Conservation (phyloP, 2,329 filamentous ascomycete species). For the Diaporthe citriasiana region DNA sequence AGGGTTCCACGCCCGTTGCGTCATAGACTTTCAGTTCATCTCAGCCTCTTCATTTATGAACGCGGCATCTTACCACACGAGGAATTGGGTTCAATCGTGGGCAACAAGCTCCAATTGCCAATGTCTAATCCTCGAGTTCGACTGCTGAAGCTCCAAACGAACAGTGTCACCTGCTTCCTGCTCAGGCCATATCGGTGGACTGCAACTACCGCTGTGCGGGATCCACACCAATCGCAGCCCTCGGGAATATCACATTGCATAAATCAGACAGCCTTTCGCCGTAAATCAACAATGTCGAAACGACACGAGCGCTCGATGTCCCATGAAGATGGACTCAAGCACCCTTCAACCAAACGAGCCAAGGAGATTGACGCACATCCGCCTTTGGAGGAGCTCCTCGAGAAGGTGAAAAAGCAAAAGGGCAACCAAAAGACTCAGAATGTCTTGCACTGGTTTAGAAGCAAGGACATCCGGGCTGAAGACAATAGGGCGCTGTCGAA, state of each 20-base stretch:
- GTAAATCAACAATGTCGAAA: slow-evolving; percentile 34
- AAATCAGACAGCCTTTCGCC: not conserved
- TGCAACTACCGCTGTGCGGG: no score
- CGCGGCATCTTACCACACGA: not conserved
- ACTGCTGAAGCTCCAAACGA: not conserved
- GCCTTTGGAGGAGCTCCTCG: slow-evolving; percentile 42
- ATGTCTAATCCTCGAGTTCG: not conserved
- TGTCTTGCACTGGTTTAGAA: slow-evolving; percentile 48
- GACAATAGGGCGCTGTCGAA: slow-evolving; percentile 46
- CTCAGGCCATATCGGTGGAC: no score
- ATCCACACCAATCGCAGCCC: rapidly evolving
- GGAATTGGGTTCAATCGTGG: rapidly evolving
- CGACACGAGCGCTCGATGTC: slow-evolving; percentile 45
- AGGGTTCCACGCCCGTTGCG: not conserved
- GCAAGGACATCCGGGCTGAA: slow-evolving; percentile 47
- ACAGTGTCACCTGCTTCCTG: not conserved
- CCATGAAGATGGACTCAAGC: slow-evolving; percentile 45
- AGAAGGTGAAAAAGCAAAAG: slow-evolving; percentile 38
- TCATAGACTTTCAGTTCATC: slow-evolving; percentile 11
- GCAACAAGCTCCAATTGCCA: not conserved
- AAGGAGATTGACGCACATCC: slow-evolving; percentile 47
- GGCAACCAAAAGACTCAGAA: slow-evolving; percentile 34
- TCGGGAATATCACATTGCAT: rapidly evolving
- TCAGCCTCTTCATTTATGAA: not conserved
- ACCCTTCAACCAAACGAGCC: slow-evolving; percentile 48